Evolutionary conservation across 2,329 filamentous ascomycete genomes (phyloP), one percentile per base, ranked within the genome.

Genomic region (Ceratocystiopsis brevicomis): DNA sequence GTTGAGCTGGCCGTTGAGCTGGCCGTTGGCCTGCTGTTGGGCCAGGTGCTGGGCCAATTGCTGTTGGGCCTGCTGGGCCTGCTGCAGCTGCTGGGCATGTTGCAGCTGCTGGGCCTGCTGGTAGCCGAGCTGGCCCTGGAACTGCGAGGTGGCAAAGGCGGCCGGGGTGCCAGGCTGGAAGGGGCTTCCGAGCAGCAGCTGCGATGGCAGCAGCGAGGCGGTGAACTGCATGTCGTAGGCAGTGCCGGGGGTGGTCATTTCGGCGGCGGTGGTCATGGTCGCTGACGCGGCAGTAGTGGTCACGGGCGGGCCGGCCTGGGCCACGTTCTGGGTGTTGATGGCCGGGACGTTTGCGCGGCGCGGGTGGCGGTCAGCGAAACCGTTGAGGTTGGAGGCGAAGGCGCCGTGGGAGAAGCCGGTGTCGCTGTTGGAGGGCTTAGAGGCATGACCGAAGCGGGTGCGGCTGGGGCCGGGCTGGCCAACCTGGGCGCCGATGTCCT

Each of bases 171-270:
- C 90, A 14, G 90, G 86, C 63, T 96, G 90, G 64, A 96, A 96
- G 16, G 90, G 90, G 61, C 86, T 95, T 40, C 90, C 90, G 41
- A 96, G 79, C 21, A 98, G 76, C 53, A 98, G 69, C 63, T 95
- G 85, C 33, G 88, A 96, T 34, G 90, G 90, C 35, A 98, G 75
- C 51, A 98, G 72, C 50, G 90, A 88, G 12, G 25, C 8, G 25
- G 90, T 95, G 62, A 95, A 96, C 64, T 96, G 90, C 88, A 96
- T 95, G 57, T 96, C 90, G 57, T 86, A 93, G 38, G 74, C 85
- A 42, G 85, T 88, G 38, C 82, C 86, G 15, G 90, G 87, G 19
- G 82, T 88, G 51, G 81, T 70, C 74, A 94, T 76, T 50, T 93
- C 86, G 53, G 71, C 73, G 47, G 64, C 67, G 58, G 69, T 75